These are phyloP conservation scores for Lactifluus subvellereus DNA, from an alignment of 768 basidiomycete species.

Conservation along the genomic window DNA sequence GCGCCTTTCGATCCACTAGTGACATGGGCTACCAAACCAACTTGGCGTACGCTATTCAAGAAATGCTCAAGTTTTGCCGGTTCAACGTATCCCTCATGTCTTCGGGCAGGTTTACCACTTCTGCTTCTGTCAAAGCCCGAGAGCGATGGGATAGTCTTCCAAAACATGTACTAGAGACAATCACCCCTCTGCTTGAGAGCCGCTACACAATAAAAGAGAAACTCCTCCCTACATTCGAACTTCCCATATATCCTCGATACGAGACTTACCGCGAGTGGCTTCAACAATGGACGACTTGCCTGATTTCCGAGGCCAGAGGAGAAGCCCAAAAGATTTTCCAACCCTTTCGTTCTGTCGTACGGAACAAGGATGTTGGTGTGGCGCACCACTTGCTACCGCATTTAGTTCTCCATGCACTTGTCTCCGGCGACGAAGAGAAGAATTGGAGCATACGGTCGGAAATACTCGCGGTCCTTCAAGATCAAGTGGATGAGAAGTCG, in stretches of 20 bases:
- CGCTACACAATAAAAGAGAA: constrained; percentile 45
- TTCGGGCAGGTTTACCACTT: constrained; percentile 37
- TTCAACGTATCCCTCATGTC: constrained; percentile 75
- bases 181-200: constrained; percentile 75
- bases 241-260: constrained; percentile 74
- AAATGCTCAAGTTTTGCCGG: constrained; percentile 79
- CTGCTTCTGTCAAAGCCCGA: constrained; percentile 60
- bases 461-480: constrained; percentile 74
- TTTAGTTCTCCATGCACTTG: constrained; percentile 77
- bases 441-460: constrained; percentile 64
- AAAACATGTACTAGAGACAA: constrained; percentile 77
- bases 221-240: constrained; percentile 32
- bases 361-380: constrained; percentile 90
- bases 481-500: constrained; percentile 68
- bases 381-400: constrained; percentile 89
- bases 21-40: constrained; percentile 88
- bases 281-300: constrained; percentile 77
- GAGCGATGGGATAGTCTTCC: constrained; percentile 76
- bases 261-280: constrained; percentile 95
- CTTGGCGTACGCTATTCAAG: constrained; percentile 88
- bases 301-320: constrained; percentile 63
- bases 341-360: constrained; percentile 70
- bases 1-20: constrained; percentile 87
- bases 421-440: constrained; percentile 64
- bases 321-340: constrained; percentile 64